Conservation (phyloP, 768 basidiomycete species). For the Naganishia antarctica region DNA sequence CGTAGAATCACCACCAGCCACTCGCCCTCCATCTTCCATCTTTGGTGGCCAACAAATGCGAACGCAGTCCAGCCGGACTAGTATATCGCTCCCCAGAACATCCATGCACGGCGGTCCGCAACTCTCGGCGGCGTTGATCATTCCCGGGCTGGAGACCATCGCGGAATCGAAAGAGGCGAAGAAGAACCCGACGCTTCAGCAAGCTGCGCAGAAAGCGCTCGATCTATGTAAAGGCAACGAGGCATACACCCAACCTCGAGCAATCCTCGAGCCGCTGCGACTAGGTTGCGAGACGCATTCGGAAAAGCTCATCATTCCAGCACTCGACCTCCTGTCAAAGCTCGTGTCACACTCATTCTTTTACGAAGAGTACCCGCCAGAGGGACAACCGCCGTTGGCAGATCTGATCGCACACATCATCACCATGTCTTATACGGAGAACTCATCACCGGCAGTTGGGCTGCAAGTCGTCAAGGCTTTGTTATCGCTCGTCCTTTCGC, state of each 20-base stretch:
- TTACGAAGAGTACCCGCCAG: conserved; percentile 59
- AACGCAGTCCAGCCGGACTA: conserved; percentile 3
- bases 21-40: neutral
- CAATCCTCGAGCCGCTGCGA: conserved; percentile 92
- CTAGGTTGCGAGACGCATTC: conserved; percentile 91
- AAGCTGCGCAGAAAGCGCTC: conserved; percentile 72
- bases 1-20: neutral
- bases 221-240: conserved; percentile 72
- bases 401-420: conserved; percentile 93
- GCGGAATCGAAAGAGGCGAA: conserved; percentile 82
- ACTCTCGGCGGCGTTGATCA: conserved; percentile 46
- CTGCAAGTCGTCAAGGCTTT: conserved; percentile 95
- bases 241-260: conserved; percentile 64
- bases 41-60: conserved; percentile 9
- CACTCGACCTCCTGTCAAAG: conserved; percentile 95
- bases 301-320: conserved; percentile 92
- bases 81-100: conserved; percentile 12
- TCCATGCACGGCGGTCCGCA: conserved; percentile 30
- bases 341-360: conserved; percentile 97
- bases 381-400: conserved; percentile 70
- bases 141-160: conserved; percentile 79
- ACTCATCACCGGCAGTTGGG: conserved; percentile 81
- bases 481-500: conserved; percentile 77
- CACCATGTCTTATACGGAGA: conserved; percentile 81
- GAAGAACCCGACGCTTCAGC: conserved; percentile 71